Evolutionary conservation across 306 rosid species (phyloP), one percentile per base, ranked within the genome.

Genomic region (Dryas octopetala): DNA sequence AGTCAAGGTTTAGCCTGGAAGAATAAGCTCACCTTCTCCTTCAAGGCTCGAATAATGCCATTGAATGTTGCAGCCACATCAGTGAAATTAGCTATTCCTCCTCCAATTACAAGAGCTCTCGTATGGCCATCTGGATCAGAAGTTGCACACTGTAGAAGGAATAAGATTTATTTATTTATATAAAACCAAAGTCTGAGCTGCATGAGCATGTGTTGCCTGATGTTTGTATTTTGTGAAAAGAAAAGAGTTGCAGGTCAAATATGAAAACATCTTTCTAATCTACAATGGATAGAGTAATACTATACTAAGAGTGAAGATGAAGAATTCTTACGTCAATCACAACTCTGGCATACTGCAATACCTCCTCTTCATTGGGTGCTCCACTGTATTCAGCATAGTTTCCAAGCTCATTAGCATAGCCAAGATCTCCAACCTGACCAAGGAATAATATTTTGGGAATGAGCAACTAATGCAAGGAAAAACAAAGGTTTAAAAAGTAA

Each of bases 341-440:
- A 86, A 94, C 98, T 85, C 98, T 85, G 74, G 97, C 98, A 13
- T 94, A 91, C 79, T 91, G 98, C 82, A 94, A 84, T 73, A 94
- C 98, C 81, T 94, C 97, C 38, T 94, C 98, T 83, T 94, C 98
- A 13, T 94, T 94, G 75, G 98, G 98, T 66, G 98, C 98, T 67
- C 98, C 98, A 19, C 98, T 91, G 54, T 91, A 94, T 85, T 94
- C 98, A 19, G 98, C 98, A 65, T 94, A 94, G 85, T 94, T 94
- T 84, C 98, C 97, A 70, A 94, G 98, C 76, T 94, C 98, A 67
- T 88, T 48, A 74, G 98, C 98, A 78, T 77, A 91, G 75, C 98
- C 98, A 74, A 94, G 96, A 86, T 94, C 98, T 69, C 97, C 98
- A 74, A 91, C 98, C 98, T 91, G 83, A 70, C 45, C 70, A 53